Evolutionary conservation across 2,329 filamentous ascomycete species (phyloP).

Genomic region (Pestalotiopsis sp.): DNA sequence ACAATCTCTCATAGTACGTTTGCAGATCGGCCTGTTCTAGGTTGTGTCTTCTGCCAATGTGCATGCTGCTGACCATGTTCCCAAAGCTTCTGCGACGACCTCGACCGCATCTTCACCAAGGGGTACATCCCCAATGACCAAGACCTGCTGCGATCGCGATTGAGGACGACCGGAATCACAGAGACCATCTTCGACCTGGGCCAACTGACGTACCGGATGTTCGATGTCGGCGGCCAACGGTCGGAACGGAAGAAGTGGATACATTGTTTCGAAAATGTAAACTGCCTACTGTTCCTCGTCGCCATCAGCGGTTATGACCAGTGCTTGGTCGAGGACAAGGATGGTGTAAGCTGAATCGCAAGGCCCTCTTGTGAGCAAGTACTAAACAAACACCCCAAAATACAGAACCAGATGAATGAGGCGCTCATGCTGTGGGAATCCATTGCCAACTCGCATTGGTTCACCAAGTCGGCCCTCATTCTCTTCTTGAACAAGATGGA

Average conservation of each 20-base stretch:
- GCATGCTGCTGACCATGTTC: slow-evolving; percentile 24
- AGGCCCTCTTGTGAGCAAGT: not conserved
- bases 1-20: slow-evolving; percentile 90
- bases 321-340: slow-evolving; percentile 93
- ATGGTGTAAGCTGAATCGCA: slow-evolving; percentile 68
- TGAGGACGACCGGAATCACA: slow-evolving; percentile 93
- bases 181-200: slow-evolving; percentile 93
- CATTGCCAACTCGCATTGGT: slow-evolving; percentile 85
- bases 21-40: not conserved
- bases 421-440: slow-evolving; percentile 86
- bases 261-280: slow-evolving; percentile 93
- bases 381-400: slow-evolving; percentile 20
- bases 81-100: slow-evolving; percentile 77
- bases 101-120: slow-evolving; percentile 74
- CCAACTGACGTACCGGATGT: slow-evolving; percentile 94
- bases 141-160: slow-evolving; percentile 86
- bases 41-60: not conserved
- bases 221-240: slow-evolving; percentile 89
- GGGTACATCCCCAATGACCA: slow-evolving; percentile 91
- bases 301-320: slow-evolving; percentile 97
- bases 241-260: slow-evolving; percentile 98
- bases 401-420: slow-evolving; percentile 88
- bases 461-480: slow-evolving; percentile 79
- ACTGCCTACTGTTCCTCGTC: slow-evolving; percentile 89
- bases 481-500: slow-evolving; percentile 90